These are phyloP conservation scores for Helichrysum umbraculigerum DNA, from an alignment of 129 eudicot genomes.

Conservation along the genomic window DNA sequence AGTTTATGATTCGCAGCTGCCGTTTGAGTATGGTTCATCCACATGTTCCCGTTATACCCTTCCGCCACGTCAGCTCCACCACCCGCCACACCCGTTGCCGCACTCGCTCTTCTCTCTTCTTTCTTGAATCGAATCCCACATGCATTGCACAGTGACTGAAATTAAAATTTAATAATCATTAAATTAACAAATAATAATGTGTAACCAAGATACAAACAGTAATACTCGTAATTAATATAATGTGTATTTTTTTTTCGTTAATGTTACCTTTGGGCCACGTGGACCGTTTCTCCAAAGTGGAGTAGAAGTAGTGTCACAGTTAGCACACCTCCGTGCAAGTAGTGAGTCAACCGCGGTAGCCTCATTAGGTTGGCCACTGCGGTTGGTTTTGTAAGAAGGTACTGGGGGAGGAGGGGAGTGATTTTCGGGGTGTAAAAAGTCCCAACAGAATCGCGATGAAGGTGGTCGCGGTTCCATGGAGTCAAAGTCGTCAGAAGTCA, in stretches of 20 bases:
- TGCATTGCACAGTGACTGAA: slow-evolving; percentile 92
- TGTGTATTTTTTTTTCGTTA: neutral
- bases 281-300: slow-evolving; percentile 99
- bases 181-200: neutral
- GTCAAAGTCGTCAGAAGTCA: slow-evolving; percentile 17
- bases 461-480: slow-evolving; percentile 26
- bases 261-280: slow-evolving; percentile 92
- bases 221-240: no score
- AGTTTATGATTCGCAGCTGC: slow-evolving; percentile 45
- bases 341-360: slow-evolving; percentile 50
- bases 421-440: slow-evolving; percentile 48
- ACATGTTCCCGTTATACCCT: slow-evolving; percentile 39
- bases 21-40: slow-evolving; percentile 45
- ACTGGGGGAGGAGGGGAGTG: slow-evolving; percentile 28
- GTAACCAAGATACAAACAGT: no score
- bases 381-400: slow-evolving; percentile 12
- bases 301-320: slow-evolving; percentile 97
- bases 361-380: slow-evolving; percentile 14
- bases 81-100: slow-evolving; percentile 39
- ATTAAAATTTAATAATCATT: slow-evolving; percentile 14
- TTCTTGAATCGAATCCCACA: slow-evolving; percentile 97
- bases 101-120: slow-evolving; percentile 81
- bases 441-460: slow-evolving; percentile 74
- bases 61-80: slow-evolving; percentile 32
- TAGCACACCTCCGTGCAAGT: slow-evolving; percentile 84